phyloP scores from a whole-genome alignment of 768 basidiomycete genomes.

The Russula sp. region DNA sequence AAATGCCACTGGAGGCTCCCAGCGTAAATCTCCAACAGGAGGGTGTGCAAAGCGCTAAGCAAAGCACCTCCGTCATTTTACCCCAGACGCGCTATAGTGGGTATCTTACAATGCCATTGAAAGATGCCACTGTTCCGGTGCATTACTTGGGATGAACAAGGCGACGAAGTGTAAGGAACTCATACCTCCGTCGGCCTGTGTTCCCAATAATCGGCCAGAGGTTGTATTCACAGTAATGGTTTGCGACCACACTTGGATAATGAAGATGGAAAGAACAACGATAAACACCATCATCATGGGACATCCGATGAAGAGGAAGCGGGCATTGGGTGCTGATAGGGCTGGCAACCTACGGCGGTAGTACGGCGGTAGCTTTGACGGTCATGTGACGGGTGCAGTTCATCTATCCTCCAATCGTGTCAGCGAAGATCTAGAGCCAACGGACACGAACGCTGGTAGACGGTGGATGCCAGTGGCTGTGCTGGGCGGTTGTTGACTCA shows the following conservation, averaged over 20 bases:
- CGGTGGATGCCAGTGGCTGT: too few species aligned
- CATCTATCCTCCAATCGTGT: too few species aligned
- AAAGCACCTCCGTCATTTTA: not conserved
- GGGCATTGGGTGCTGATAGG: not conserved
- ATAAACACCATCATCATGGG: not conserved
- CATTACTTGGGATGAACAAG: not conserved
- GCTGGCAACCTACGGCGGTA: too few species aligned
- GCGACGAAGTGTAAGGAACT: too few species aligned
- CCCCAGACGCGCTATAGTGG: not conserved
- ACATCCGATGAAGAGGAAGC: not conserved
- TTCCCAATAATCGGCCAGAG: slow-evolving; percentile 11
- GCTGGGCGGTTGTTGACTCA: too few species aligned
- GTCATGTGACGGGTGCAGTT: too few species aligned
- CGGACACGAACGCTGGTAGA: too few species aligned
- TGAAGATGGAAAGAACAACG: not conserved
- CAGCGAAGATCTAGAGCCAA: too few species aligned
- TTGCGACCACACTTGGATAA: not conserved
- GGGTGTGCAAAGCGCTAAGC: slow-evolving; percentile 14
- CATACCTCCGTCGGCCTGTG: slow-evolving; percentile 11
- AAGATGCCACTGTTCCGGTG: slow-evolving; percentile 6
- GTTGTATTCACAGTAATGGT: slow-evolving; percentile 3
- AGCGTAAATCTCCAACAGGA: slow-evolving; percentile 12
- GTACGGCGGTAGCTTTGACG: too few species aligned
- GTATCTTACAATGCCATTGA: slow-evolving; percentile 18
- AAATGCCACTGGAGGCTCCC: slow-evolving; percentile 17